Evolutionary conservation across 2,329 filamentous ascomycete genomes (phyloP).

Genomic region (Chaetomiaceae sp.): DNA sequence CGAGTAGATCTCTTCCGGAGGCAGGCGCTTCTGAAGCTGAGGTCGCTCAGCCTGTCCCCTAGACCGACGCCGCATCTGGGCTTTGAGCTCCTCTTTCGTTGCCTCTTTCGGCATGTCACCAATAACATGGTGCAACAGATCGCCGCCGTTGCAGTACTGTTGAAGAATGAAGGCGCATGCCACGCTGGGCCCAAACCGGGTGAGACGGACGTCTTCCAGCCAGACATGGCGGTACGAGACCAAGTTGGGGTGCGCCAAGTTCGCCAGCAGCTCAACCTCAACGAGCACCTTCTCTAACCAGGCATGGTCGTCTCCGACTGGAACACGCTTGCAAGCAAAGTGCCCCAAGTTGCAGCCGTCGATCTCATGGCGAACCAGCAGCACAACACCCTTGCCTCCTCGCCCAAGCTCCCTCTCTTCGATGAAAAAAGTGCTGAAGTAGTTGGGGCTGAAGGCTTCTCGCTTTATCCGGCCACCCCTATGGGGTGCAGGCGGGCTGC

Average conservation of each 20-base stretch:
- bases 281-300: constrained; percentile 93
- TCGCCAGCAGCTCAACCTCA: constrained; percentile 88
- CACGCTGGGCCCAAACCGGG: constrained; percentile 82
- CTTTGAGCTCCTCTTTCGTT: constrained; percentile 83
- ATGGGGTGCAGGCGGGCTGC: constrained; percentile 46
- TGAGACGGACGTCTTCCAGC: constrained; percentile 84
- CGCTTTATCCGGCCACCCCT: constrained; percentile 68
- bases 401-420: constrained; percentile 81
- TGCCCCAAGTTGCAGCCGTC: constrained; percentile 84
- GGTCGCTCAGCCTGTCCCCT: constrained; percentile 68
- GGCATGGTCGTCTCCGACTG: constrained; percentile 87
- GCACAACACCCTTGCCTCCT: constrained; percentile 89
- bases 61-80: constrained; percentile 76
- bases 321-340: constrained; percentile 95
- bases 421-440: constrained; percentile 89
- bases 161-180: constrained; percentile 96
- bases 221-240: constrained; percentile 97
- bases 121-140: constrained; percentile 83
- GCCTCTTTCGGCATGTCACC: constrained; percentile 58
- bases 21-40: constrained; percentile 42
- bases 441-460: constrained; percentile 84
- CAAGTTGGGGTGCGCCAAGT: constrained; percentile 87
- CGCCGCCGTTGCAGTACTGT: constrained; percentile 93
- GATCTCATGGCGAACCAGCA: constrained; percentile 88
- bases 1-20: constrained; percentile 91